Conservation (phyloP, 805 yeast genomes). For the Wickerhamiella parazyma region DNA sequence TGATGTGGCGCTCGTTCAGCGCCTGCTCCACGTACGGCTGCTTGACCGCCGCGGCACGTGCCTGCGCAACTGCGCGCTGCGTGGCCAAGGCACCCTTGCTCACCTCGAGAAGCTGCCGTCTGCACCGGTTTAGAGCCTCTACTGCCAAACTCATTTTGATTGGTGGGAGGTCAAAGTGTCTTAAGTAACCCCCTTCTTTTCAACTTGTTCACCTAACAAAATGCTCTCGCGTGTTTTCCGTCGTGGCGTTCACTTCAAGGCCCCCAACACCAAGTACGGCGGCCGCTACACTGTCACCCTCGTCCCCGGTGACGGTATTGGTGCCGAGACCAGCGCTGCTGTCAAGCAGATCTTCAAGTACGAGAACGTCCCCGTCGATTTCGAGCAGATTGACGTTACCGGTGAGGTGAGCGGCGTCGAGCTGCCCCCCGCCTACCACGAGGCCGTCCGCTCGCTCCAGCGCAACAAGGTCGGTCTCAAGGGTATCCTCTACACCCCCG, state of each 20-base stretch:
- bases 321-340: constrained; percentile 88
- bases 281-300: constrained; percentile 88
- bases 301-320: constrained; percentile 95
- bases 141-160: constrained; percentile 1
- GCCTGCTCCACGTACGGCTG: neutral
- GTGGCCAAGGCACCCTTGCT: neutral
- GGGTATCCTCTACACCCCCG: constrained; percentile 89
- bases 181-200: neutral
- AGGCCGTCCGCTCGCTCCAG: constrained; percentile 80
- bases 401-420: constrained; percentile 40
- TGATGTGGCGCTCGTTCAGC: constrained; percentile 4
- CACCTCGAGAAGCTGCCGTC: neutral
- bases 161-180: constrained; percentile 1
- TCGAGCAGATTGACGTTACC: constrained; percentile 59
- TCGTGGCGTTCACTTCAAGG: constrained; percentile 12
- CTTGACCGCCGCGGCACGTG: neutral
- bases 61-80: neutral
- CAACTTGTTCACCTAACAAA: neutral
- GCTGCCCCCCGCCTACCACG: constrained; percentile 49
- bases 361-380: constrained; percentile 83
- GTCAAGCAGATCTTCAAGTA: constrained; percentile 80
- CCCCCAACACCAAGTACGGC: constrained; percentile 41
- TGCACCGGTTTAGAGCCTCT: neutral
- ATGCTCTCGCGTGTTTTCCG: constrained; percentile 7
- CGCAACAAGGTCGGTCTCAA: constrained; percentile 95